These are phyloP conservation scores for Arachnomyces sp. DNA, from an alignment of 2,329 filamentous ascomycete genomes.

Conservation along the genomic window DNA sequence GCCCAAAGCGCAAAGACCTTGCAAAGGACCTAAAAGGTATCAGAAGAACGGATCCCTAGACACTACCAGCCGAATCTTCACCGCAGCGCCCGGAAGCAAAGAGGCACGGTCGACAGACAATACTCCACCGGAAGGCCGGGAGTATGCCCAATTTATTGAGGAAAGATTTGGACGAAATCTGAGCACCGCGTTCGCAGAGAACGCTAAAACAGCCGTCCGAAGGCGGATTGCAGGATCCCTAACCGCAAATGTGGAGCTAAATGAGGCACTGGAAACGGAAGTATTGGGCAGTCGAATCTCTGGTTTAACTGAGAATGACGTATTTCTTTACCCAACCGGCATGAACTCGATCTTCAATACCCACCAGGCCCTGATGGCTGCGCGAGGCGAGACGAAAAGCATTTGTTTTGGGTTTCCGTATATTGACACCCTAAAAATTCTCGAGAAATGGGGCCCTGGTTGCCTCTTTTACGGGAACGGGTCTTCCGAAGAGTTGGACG, in stretches of 20 bases:
- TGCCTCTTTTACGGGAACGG: constrained; percentile 82
- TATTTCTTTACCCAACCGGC: constrained; percentile 79
- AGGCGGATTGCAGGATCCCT: constrained; percentile 83
- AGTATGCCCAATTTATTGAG: constrained; percentile 77
- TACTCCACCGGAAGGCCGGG: constrained; percentile 43
- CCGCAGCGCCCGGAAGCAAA: constrained; percentile 20
- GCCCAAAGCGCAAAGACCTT: constrained; percentile 28
- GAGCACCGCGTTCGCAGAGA: constrained; percentile 66
- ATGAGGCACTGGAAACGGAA: constrained; percentile 46
- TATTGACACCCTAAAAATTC: constrained; percentile 88
- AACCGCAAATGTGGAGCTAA: constrained; percentile 61
- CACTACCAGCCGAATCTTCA: constrained; percentile 21
- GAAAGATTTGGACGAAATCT: constrained; percentile 91
- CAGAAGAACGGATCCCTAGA: constrained; percentile 55
- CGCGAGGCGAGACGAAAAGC: constrained; percentile 61
- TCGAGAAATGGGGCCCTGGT: constrained; percentile 89
- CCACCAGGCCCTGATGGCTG: constrained; percentile 64
- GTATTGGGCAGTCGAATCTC: constrained; percentile 28
- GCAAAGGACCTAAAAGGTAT: constrained; percentile 73
- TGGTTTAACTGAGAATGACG: constrained; percentile 72
- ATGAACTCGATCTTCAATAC: constrained; percentile 95
- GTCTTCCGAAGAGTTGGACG: constrained; percentile 69
- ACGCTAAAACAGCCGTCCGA: constrained; percentile 78
- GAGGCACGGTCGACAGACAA: constrained; percentile 12
- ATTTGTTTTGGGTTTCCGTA: constrained; percentile 97